Base-by-base conservation (phyloP, 2,329 filamentous ascomycete species). In the Aureobasidium musti region DNA sequence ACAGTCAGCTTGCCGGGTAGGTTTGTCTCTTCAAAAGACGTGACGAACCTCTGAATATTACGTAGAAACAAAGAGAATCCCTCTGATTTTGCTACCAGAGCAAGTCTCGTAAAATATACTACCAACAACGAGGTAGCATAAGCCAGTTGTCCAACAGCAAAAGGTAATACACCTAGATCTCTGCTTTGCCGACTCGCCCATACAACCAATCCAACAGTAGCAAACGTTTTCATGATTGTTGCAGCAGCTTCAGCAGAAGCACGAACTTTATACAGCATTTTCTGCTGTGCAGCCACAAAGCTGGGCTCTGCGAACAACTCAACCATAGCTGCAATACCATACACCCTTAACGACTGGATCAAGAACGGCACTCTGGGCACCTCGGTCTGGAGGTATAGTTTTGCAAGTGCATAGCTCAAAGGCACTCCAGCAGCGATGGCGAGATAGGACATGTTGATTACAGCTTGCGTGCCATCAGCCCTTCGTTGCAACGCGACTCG, bases 401-500 rank as follows among this genome's bases (percentile, higher is more conserved):
- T 81, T 17, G 88, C 90, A 2, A 97, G 81, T 0, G 83, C 73
- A 17, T 85, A 75, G 1, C 90, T 86, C 39, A 92, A 83, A 0
- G 86, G 78, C 13, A 87, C 71, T 0, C 93, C 93, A 0, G 94
- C 81, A 0, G 82, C 75, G 17, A 96, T 82, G 26, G 92, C 86
- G 26, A 98, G 79, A 76, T 96, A 96, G 1, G 92, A 91, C 45
- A 97, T 82, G 74, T 99, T 99, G 77, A 98, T 86, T 50, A 94
- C 88, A 2, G 90, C 87, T 77, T 98, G 94, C 13, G 85, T 76
- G 59, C 77, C 77, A 69, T 81, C 76, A 8, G 80, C 77, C 41
- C 73, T 90, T 61, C 95, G 85, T 78, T 98, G 94, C 41, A 97
- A 86, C 30, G 94, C 92, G n/a, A 97, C 89, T 19, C 95, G 89